Evolutionary conservation across 2,329 filamentous ascomycete genomes (phyloP).

Genomic region (Zelopaecilomyces penicillatus): DNA sequence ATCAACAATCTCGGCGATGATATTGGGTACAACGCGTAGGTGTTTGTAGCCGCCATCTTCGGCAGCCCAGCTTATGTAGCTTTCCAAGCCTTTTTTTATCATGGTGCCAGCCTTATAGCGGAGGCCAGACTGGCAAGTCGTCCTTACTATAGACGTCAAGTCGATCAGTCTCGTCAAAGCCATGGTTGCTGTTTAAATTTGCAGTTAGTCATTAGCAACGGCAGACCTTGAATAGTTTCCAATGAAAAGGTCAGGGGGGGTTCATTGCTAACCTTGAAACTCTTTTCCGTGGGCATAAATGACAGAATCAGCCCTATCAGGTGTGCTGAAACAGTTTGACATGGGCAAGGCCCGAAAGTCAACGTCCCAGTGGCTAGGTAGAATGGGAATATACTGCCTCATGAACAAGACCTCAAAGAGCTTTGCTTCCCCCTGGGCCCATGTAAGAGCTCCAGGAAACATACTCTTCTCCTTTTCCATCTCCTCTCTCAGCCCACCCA

Average conservation of each 20-base stretch:
- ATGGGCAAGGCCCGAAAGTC: slow-evolving; percentile 34
- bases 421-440: slow-evolving; percentile 41
- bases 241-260: background rate
- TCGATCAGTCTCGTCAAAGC: slow-evolving; percentile 32
- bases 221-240: background rate
- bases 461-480: slow-evolving; percentile 36
- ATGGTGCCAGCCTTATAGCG: slow-evolving; percentile 21
- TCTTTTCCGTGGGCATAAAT: slow-evolving; percentile 30
- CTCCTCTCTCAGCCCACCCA: slow-evolving; percentile 17
- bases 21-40: slow-evolving; percentile 29
- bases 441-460: slow-evolving; percentile 36
- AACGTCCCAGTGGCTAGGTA: slow-evolving; percentile 32
- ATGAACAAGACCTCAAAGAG: slow-evolving; percentile 35
- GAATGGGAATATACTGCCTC: slow-evolving; percentile 31
- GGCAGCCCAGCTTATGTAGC: slow-evolving; percentile 33
- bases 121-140: slow-evolving; percentile 26
- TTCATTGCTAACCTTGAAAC: slow-evolving; percentile 24
- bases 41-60: slow-evolving; percentile 29
- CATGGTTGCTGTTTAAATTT: slow-evolving; percentile 25
- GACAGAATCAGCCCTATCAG: slow-evolving; percentile 22
- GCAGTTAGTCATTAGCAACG: slow-evolving; percentile 8
- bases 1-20: slow-evolving; percentile 29
- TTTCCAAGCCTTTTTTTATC: slow-evolving; percentile 27
- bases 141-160: slow-evolving; percentile 27
- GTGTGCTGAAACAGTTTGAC: slow-evolving; percentile 25